Conservation (phyloP, 2,329 filamentous ascomycete genomes). For the Claviceps sp. region DNA sequence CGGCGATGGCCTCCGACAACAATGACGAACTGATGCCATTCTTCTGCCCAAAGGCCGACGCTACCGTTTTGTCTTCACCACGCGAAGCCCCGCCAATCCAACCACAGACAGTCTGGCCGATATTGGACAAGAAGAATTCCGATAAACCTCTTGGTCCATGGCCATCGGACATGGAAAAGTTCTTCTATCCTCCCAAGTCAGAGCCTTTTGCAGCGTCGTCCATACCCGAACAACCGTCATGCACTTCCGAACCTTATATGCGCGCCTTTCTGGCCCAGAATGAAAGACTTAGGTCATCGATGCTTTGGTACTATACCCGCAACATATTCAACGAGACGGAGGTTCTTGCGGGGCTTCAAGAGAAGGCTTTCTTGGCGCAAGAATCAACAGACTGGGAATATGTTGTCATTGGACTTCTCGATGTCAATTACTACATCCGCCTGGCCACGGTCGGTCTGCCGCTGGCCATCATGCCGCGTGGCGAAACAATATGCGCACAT, state of each 20-base stretch:
- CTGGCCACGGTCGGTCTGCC: conserved; percentile 27
- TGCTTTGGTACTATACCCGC: conserved; percentile 31
- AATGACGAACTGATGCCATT: neutral
- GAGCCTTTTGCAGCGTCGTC: conserved; percentile 7
- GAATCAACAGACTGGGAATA: conserved; percentile 31
- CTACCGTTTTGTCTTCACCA: neutral
- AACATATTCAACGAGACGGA: conserved; percentile 25
- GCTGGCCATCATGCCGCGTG: conserved; percentile 27
- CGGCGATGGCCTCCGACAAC: neutral
- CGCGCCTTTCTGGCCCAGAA: conserved; percentile 14
- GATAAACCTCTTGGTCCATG: neutral
- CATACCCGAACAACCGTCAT: conserved; percentile 5
- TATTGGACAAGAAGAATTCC: neutral
- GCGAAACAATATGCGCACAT: conserved; percentile 31
- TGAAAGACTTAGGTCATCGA: conserved; percentile 17
- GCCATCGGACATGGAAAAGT: neutral
- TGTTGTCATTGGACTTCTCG: conserved; percentile 29
- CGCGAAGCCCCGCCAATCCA: neutral
- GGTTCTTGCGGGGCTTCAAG: conserved; percentile 25
- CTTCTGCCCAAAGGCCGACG: neutral
- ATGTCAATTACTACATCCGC: conserved; percentile 28
- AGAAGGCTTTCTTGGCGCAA: conserved; percentile 26
- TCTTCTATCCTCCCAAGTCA: conserved; percentile 4
- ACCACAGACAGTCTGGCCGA: neutral
- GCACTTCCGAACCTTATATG: conserved; percentile 9